Base-by-base conservation (phyloP, 2,329 filamentous ascomycete genomes). In the Stemphylium beticola region DNA sequence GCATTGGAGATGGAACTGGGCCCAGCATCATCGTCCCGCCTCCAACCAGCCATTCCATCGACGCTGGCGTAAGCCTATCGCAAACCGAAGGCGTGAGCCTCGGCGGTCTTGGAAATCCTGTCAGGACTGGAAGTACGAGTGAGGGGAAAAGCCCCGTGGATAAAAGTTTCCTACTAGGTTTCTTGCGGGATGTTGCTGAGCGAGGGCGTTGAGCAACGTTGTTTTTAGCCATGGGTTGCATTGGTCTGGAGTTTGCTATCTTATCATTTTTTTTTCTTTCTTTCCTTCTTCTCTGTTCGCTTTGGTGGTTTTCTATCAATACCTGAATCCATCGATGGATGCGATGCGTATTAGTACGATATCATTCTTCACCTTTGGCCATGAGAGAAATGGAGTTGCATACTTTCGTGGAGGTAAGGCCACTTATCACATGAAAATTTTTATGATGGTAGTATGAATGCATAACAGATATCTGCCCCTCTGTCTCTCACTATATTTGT, bases 81-180 rank as follows among this genome's bases (percentile, higher is more conserved):
- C 39, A 40, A 15, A 26, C 15, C 8, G 43, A 53, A 33, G 43
- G 53, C 15, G 32, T 43, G 10, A 49, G 40, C 26, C 7, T 43
- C 4, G 49, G 32, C n/a, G 49, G 54, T 29, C 39, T 57, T 31
- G 33, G 40, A 22, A 22, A 11, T n/a, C 43, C 47, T 17, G n/a
- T 14, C 4, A 57, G 33, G 47, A 38, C 58, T 17, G 42, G 51
- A 15, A 59, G 49, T 15, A 24, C 43, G 14, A 61, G 36, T 24
- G 69, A 63, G 3, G 66, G 62, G 10, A 74, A 69, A 52, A 74
- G 67, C 43, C 84, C 89, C 0, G 88, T 85, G 0, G 87, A 95
- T 63, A 88, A 90, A 69, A 87, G 82, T 14, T 95, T 95, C 66
- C 77, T 96, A 69, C 79, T 95, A 46, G 88, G 85, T 9, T 95